Evolutionary conservation across 2,329 filamentous ascomycete species (phyloP).

Genomic region (Dissoconium aciculare): DNA sequence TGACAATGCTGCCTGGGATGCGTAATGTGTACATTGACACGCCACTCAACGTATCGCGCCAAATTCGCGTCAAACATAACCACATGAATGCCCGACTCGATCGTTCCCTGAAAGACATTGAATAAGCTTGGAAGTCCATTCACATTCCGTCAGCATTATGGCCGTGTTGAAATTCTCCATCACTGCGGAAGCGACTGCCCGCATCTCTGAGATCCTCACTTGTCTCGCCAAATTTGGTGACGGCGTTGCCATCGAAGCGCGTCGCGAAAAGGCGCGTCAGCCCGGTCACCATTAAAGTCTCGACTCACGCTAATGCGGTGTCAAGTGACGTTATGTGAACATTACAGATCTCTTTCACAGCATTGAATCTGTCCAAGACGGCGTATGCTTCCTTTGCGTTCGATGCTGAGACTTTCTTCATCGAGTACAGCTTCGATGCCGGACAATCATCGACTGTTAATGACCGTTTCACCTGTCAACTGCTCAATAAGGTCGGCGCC

Average conservation of each 20-base stretch:
- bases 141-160: too few relatives aligned
- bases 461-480: constrained; percentile 53
- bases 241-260: constrained; percentile 59
- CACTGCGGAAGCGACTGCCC: constrained; percentile 54
- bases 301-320: too few relatives aligned
- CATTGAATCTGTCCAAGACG: constrained; percentile 66
- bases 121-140: too few relatives aligned
- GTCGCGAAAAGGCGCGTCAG: constrained; percentile 45
- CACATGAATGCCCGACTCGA: too few relatives aligned
- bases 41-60: too few relatives aligned
- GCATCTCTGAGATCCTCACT: constrained; percentile 56
- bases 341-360: constrained; percentile 52
- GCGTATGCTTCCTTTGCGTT: constrained; percentile 62
- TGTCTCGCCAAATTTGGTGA: constrained; percentile 71
- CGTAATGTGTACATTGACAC: too few relatives aligned
- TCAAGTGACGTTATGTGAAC: too few relatives aligned
- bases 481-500: constrained; percentile 60
- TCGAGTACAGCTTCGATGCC: constrained; percentile 48
- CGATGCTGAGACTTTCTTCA: constrained; percentile 54
- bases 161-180: constrained; percentile 53
- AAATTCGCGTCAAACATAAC: too few relatives aligned
- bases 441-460: constrained; percentile 12
- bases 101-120: too few relatives aligned
- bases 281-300: neutral
- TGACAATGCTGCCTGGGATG: too few relatives aligned